Evolutionary conservation across 768 basidiomycete genomes (phyloP).

Genomic region (Fomitopsis pulvina): DNA sequence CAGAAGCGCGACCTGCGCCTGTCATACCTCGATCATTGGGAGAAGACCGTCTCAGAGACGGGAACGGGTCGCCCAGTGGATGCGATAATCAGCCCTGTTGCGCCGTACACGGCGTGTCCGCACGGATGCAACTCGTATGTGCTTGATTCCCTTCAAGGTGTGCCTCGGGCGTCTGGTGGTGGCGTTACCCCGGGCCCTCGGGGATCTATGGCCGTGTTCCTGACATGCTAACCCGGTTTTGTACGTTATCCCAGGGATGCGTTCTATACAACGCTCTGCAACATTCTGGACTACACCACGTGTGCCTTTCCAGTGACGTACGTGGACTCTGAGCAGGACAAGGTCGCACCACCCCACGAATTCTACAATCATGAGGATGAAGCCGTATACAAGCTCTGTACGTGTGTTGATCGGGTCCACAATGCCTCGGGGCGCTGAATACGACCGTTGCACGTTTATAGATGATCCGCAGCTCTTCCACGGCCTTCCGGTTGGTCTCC

Average conservation of each 20-base stretch:
- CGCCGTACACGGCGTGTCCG: constrained; percentile 36
- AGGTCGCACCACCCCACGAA: constrained; percentile 25
- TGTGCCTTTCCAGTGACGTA: constrained; percentile 41
- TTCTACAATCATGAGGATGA: constrained; percentile 40
- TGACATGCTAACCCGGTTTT: not conserved
- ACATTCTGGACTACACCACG: constrained; percentile 39
- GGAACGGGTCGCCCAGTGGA: constrained; percentile 46
- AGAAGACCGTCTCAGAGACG: constrained; percentile 35
- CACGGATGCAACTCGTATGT: constrained; percentile 38
- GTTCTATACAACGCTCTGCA: constrained; percentile 41
- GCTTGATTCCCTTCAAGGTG: not conserved
- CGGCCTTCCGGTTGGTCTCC: constrained; percentile 41
- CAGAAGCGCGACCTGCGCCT: constrained; percentile 35
- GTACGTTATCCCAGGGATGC: constrained; percentile 24
- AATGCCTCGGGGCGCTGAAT: not conserved
- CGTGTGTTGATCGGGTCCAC: constrained; percentile 12
- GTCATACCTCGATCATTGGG: constrained; percentile 43
- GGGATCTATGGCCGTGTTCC: not conserved
- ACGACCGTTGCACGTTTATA: constrained; percentile 10
- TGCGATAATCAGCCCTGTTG: constrained; percentile 41
- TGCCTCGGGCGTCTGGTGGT: not conserved
- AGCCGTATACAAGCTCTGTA: constrained; percentile 38
- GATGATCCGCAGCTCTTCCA: constrained; percentile 40
- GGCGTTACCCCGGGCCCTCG: not conserved
- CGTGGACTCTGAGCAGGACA: constrained; percentile 38